Base-by-base conservation (phyloP, 2,329 filamentous ascomycete genomes). In the Coniosporium tulheliwenetii region DNA sequence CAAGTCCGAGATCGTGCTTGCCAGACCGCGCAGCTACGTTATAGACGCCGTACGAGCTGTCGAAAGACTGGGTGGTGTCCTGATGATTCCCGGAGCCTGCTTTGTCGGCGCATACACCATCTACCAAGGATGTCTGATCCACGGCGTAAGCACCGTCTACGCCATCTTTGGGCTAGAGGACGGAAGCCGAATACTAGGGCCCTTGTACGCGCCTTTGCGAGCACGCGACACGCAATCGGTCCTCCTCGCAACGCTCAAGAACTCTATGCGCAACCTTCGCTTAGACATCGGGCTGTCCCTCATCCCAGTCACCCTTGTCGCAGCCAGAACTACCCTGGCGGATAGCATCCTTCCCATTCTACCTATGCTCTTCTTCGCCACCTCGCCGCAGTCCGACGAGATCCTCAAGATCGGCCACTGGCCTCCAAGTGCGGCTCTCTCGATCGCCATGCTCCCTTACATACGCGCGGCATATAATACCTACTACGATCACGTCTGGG, bases 1-100 rank as follows among this genome's bases (percentile, higher is more conserved):
- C 71, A 91, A 93, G 58, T 73, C 77, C 2, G 72, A 77, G 48
- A 93, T 96, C 51, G 66, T 73, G 40, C 68, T 96, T 26, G 73
- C 80, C 39, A 78, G 87, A 38, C 82, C 83, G 10, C 75, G 71
- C 52, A 86, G 87, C 53, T 65, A 75, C 15, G 61, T 91, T 15
- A 76, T 96, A 26, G 73, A 80, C 40, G 52, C 79, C 0, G 72
- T 79, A 45, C 74, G 81, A 39, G 57, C 64, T 12, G 47, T 83
- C 8, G 71, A 80, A 50, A 63, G 66, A 32, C 54, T 63, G 58
- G 77, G 67, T 55, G 74, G 62, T 47, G 70, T 57, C 30, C 66
- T 85, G 9, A 67, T 81, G 15, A 57, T 87, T 4, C 74, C 91
- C 5, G 68, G 79, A 2, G 71, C 77, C 36, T 69, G 81, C 12